Conservation (phyloP, 345 rosid species). For the Populus euphratica region DNA sequence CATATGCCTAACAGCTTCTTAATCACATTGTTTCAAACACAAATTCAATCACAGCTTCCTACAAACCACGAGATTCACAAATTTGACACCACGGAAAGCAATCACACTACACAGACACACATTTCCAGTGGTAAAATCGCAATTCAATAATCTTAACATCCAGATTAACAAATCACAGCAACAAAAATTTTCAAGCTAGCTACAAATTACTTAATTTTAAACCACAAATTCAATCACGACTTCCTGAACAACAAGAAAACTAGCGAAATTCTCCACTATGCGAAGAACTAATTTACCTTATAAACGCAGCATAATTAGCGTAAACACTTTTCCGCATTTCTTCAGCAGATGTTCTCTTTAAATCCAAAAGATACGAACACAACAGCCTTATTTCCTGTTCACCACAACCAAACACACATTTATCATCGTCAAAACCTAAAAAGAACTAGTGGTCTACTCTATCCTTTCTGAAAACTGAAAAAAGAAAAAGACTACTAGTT, state of each 20-base stretch:
- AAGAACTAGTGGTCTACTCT: background rate
- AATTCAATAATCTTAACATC: background rate
- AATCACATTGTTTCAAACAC: background rate
- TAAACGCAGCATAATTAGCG: constrained; percentile 95
- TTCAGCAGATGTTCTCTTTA: constrained; percentile 97
- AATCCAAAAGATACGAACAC: constrained; percentile 76
- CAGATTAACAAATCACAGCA: background rate
- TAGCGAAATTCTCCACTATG: background rate
- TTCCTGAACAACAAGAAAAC: background rate
- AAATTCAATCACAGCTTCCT: background rate
- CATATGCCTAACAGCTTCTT: background rate
- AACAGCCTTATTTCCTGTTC: constrained; percentile 83
- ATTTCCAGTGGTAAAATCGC: background rate
- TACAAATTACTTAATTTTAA: background rate
- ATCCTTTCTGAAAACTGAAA: background rate
- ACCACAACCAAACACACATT: background rate
- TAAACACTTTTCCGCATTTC: constrained; percentile 98
- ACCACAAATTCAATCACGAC: background rate
- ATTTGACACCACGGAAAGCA: background rate
- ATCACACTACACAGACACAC: background rate
- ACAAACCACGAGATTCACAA: background rate
- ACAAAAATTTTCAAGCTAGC: background rate
- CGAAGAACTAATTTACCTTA: constrained; percentile 48
- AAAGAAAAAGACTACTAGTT: background rate
- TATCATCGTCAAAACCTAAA: background rate